Evolutionary conservation across 2,329 filamentous ascomycete genomes (phyloP).

Genomic region (Colletotrichum karsti): DNA sequence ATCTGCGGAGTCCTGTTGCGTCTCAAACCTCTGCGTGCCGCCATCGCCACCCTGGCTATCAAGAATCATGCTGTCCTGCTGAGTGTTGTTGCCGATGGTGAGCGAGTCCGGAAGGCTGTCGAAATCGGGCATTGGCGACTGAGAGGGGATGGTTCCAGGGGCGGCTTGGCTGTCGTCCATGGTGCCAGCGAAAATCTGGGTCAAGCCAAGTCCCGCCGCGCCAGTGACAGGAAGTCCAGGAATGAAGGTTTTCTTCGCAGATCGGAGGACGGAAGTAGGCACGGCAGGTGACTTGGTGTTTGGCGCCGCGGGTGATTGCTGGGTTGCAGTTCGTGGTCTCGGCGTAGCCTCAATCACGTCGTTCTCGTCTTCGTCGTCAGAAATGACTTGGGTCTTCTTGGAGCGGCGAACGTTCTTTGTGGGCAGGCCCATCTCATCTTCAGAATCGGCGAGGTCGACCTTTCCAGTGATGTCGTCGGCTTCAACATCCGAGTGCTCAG

Average conservation of each 20-base stretch:
- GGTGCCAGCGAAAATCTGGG: slow-evolving; percentile 90
- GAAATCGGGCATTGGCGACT: slow-evolving; percentile 63
- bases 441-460: slow-evolving; percentile 39
- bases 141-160: slow-evolving; percentile 45
- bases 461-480: slow-evolving; percentile 34
- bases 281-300: slow-evolving; percentile 58
- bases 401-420: slow-evolving; percentile 52
- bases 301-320: slow-evolving; percentile 52
- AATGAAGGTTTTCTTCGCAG: slow-evolving; percentile 74
- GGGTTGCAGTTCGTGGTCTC: slow-evolving; percentile 49
- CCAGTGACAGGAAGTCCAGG: slow-evolving; percentile 71
- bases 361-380: slow-evolving; percentile 71
- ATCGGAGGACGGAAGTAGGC: slow-evolving; percentile 73
- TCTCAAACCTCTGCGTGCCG: slow-evolving; percentile 47
- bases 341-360: slow-evolving; percentile 55
- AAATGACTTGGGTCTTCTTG: slow-evolving; percentile 64
- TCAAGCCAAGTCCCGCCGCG: slow-evolving; percentile 76
- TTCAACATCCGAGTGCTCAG: slow-evolving; percentile 35
- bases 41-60: slow-evolving; percentile 50
- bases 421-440: slow-evolving; percentile 51
- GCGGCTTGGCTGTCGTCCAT: slow-evolving; percentile 72
- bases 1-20: slow-evolving; percentile 39
- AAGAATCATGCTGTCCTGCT: slow-evolving; percentile 59
- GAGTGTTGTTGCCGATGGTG: slow-evolving; percentile 69
- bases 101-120: slow-evolving; percentile 66